Percentiles rank a stretch among this genome's conserved stretches.
Evolutionary conservation across 192 early-diverging fungal genomes (phyloP).

Genomic region (Gigaspora rosea): DNA sequence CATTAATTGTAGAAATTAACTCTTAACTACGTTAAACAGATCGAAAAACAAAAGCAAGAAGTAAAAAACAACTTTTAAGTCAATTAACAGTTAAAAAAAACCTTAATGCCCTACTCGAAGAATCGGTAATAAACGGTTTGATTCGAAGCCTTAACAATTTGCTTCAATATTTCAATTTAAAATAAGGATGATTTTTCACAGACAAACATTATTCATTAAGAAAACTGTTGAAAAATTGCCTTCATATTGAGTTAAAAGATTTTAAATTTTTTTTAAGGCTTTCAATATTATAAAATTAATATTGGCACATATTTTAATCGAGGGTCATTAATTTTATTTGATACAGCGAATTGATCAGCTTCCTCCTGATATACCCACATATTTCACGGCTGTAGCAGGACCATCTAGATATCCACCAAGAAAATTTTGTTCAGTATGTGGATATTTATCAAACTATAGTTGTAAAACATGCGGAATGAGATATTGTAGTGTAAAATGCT

Average conservation of each 20-base stretch:
- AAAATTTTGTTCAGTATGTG: slow-evolving; percentile 33
- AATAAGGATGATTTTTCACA: no score
- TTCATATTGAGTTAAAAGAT: no score
- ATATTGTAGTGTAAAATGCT: slow-evolving; percentile 28
- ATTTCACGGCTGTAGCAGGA: slow-evolving; percentile 12
- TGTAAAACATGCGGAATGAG: slow-evolving; percentile 31
- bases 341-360: slow-evolving; percentile 10
- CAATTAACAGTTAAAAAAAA: slow-evolving; percentile 20
- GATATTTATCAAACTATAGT: slow-evolving; percentile 22
- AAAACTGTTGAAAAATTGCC: no score
- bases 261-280: no score
- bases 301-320: not conserved
- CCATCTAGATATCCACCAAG: slow-evolving; percentile 29
- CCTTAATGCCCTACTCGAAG: slow-evolving; percentile 23
- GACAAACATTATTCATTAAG: no score
- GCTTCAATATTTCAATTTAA: not conserved
- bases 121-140: slow-evolving; percentile 2
- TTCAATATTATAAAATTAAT: no score
- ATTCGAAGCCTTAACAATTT: not conserved
- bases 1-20: not conserved
- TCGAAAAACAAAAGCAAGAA: slow-evolving; percentile 18
- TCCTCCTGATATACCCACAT: slow-evolving; percentile 19
- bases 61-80: slow-evolving; percentile 23
- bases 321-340: not conserved
- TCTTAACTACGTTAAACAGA: slow-evolving; percentile 2